Evolutionary conservation across 306 rosid species (phyloP), one percentile per base, ranked within the genome.

Genomic region (Bauhinia variegata): DNA sequence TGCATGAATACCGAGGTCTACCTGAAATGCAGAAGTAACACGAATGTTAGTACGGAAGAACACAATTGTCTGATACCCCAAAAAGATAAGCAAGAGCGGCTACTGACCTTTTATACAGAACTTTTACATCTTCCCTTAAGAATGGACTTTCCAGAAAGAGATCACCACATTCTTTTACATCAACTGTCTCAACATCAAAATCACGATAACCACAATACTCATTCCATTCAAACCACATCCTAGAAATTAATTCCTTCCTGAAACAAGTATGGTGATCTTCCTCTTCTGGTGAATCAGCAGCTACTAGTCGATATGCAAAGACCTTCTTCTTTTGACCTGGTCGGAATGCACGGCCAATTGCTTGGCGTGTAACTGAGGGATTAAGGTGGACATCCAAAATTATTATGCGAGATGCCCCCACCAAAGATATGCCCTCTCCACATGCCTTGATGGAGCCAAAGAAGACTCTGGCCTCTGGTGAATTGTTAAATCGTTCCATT

Each of bases 381-480:
- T 93, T 93, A 3, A 93, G 86, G 73, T 83, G 98, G 14, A 93
- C 88, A 53, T 93, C 98, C 73, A 93, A 68, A 13, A 93, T 80
- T 11, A 93, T 70, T 16, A 93, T 64, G 15, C 96, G 93, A 8
- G 99, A 93, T 23, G 99, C 99, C 49, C 99, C 99, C 53, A 93
- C 97, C 71, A 90, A 63, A 13, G 99, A 93, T 50, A 93, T 93
- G 8, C 99, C 99, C 76, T 93, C 99, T 19, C 99, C 99, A 44
- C 99, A 93, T 2, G 99, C 99, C 82, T 93, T 93, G 54, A 93
- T 93, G 4, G 99, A 93, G 68, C 99, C 99, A 77, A 93, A 89
- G 77, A 93, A 90, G 36, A 93, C 82, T 79, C 71, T 84, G 5
- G 99, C 97, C 48, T 81, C 78, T 8, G 90, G 71, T 0, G 97